Base-by-base conservation (phyloP, 768 basidiomycete genomes). In the Mycena indigotica region DNA sequence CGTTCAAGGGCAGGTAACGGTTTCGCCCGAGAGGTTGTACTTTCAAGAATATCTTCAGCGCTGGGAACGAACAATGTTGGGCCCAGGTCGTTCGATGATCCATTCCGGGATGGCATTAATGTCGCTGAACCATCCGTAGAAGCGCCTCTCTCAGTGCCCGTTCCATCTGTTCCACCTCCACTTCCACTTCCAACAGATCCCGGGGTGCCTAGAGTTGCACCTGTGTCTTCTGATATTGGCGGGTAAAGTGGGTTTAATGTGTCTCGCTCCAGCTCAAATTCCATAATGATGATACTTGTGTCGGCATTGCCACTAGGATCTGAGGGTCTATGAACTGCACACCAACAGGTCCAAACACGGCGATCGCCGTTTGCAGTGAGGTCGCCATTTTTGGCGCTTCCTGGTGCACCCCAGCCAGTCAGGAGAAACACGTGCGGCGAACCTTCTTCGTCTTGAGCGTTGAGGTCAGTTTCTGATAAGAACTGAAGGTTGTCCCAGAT, bases 191-290 rank as follows among this genome's bases (percentile, higher is more conserved):
- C 19, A 53, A 32, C 19, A 38, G 55, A 55, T 26, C 60, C 55
- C 19, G 56, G 53, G 15, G 58, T 56, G 1, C 4, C 32, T 16
- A 51, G 0, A 19, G 49, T 35, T 15, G 57, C 30, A 50, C 52
- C 51, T 17, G 38, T 49, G 13, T 56, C 29, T 5, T 49, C 53
- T 26, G 32, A 17, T 15, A 39, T 8, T n/a, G 21, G 55, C 12
- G 39, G 79, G 73, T 8, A 84, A 84, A 91, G 71, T 0, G 91
- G 91, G 61, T 92, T 93, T 65, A 86, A 71, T 1, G 65, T 61
- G 67, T 93, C 91, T 28, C 75, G 71, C 67, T 91, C 90, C 23
- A 91, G 77, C 68, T 94, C 92, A 60, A 93, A 89, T 67, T 94
- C 91, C 70, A 93, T 78, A 24, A 91, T 77, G 61, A 91, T 81